phyloP scores from a whole-genome alignment of 768 basidiomycete genomes.

The Tephrocybe sp. region DNA sequence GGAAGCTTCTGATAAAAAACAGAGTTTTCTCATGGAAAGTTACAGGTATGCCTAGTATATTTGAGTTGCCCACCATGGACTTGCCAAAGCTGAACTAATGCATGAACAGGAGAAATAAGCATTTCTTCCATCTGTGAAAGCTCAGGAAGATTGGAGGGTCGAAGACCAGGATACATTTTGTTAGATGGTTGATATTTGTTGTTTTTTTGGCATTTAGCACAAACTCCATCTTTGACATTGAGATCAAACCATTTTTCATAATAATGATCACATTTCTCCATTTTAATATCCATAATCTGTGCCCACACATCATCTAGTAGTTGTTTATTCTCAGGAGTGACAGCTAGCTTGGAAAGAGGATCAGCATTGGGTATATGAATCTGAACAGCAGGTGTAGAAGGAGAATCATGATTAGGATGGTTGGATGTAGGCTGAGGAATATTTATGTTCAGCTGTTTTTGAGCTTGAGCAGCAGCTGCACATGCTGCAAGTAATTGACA shows the following conservation, averaged over 20 bases:
- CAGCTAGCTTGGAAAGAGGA: background rate
- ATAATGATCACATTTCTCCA: conserved; percentile 1
- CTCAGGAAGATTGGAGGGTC: background rate
- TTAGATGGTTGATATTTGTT: conserved; percentile 6
- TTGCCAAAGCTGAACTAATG: conserved; percentile 8
- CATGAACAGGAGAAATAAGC: conserved; percentile 6
- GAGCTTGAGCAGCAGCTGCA: too few species aligned
- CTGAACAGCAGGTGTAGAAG: too few species aligned
- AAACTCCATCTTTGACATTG: conserved; percentile 1
- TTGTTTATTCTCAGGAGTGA: background rate
- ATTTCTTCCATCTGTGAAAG: conserved; percentile 8
- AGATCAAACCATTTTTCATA: conserved; percentile 12
- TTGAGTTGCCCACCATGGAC: conserved; percentile 1
- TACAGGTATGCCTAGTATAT: conserved; percentile 7
- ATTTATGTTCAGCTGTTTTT: too few species aligned
- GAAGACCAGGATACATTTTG: conserved; percentile 8
- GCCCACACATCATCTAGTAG: background rate
- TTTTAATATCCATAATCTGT: background rate
- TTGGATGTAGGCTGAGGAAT: too few species aligned
- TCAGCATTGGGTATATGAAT: too few species aligned
- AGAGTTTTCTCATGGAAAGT: background rate
- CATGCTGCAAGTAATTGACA: too few species aligned
- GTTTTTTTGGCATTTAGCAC: background rate
- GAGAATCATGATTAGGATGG: too few species aligned
- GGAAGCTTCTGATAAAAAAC: background rate